Conservation (phyloP, 306 rosid genomes). For the Prunus kanzakura region DNA sequence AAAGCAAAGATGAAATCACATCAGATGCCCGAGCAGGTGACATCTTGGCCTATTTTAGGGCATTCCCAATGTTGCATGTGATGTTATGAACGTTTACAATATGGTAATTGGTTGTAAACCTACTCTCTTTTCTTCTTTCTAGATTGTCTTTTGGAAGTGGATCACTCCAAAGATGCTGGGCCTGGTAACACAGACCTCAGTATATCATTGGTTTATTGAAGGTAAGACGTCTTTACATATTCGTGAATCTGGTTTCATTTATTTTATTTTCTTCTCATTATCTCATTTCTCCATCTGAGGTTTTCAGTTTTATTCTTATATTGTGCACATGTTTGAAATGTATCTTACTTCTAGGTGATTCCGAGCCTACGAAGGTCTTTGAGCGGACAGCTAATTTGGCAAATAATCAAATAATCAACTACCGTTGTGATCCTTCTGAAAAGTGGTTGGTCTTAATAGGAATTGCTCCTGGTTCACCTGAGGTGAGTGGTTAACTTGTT, state of each 20-base stretch:
- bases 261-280: not conserved
- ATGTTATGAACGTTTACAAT: not conserved
- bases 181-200: slow-evolving; percentile 66
- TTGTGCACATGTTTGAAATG: not conserved
- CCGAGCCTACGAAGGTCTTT: slow-evolving; percentile 72
- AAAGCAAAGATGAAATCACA: slow-evolving; percentile 68
- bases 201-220: slow-evolving; percentile 77
- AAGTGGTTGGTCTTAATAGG: slow-evolving; percentile 83
- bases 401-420: slow-evolving; percentile 78
- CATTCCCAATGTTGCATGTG: not conserved
- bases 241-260: slow-evolving; percentile 1
- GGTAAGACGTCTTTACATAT: slow-evolving; percentile 34
- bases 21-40: slow-evolving; percentile 84
- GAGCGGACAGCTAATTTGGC: slow-evolving; percentile 68
- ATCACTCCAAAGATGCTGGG: slow-evolving; percentile 57
- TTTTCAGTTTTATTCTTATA: not conserved
- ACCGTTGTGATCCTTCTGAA: slow-evolving; percentile 69
- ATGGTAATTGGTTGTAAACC: slow-evolving; percentile 2
- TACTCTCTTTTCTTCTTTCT: slow-evolving; percentile 4
- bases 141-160: slow-evolving; percentile 92
- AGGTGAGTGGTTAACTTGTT: slow-evolving; percentile 43
- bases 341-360: slow-evolving; percentile 44
- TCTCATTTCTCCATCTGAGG: not conserved
- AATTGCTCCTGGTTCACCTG: slow-evolving; percentile 77
- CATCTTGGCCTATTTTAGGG: slow-evolving; percentile 11